Base-by-base conservation (phyloP, 129 eudicot genomes). In the Solidago caesia region DNA sequence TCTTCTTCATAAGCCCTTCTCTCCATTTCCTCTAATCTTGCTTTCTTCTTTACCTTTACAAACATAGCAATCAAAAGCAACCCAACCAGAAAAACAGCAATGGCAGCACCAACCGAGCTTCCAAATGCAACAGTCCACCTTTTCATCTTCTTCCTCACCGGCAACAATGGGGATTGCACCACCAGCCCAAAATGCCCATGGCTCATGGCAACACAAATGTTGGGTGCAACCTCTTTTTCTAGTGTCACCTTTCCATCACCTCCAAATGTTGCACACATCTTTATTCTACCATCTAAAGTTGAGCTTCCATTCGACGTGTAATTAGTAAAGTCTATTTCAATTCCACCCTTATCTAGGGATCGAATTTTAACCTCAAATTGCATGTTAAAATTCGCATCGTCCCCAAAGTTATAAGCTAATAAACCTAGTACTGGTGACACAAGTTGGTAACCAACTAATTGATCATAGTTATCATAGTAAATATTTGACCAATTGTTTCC, bases 1-100 rank as follows among this genome's bases (percentile, higher is more conserved):
- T 94, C 98, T 78, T 94, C 98, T 72, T 94, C 96, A 83, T 94
- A 94, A 59, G 97, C 98, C 82, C 96, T 85, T 64, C 98, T 85
- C 81, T 86, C 97, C 89, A 86, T 44, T 65, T 94, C 97, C 13
- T 94, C 97, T 84, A 90, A 78, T 75, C 87, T 88, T 52, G 85
- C 84, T 66, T 86, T 88, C 87, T 94, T 90, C 91, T 90, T 90
- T 56, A 84, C 97, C 77, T 86, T 94, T 45, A 82, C 94, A 76
- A 91, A 85, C 88, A 94, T 75, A 0, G 97, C 99, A 63, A 91
- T 73, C 66, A 88, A 44, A 64, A 91, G 82, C 91, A 94, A 73
- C 13, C 82, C 85, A 61, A 94, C 70, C 6, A 94, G 87, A 48
- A 81, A 80, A 21, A 83, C 86, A 8, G 96, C 99, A 49, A 94